These are phyloP conservation scores for Lophium mytilinum DNA, from an alignment of 495 filamentous ascomycete species.

Conservation along the genomic window DNA sequence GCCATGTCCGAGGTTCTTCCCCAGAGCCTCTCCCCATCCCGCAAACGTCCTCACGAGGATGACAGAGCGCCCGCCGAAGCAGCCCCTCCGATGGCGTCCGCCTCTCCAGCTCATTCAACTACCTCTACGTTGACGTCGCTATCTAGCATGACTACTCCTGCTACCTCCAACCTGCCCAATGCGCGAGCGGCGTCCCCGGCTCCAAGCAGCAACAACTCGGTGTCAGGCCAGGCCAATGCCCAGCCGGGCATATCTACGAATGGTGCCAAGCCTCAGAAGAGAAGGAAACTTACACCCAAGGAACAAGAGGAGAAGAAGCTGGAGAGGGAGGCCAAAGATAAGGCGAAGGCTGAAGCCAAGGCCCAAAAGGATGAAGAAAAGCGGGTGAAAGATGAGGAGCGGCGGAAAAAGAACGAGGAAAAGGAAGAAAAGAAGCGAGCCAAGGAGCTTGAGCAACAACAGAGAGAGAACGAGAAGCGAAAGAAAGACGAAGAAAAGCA, in stretches of 20 bases:
- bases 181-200: conserved; percentile 13
- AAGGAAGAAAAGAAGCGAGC: conserved; percentile 41
- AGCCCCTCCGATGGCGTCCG: conserved; percentile 7
- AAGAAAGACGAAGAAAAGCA: conserved; percentile 57
- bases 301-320: conserved; percentile 41
- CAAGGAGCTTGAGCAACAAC: conserved; percentile 33
- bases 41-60: conserved; percentile 16
- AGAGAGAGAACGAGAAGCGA: conserved; percentile 44
- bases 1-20: conserved; percentile 9
- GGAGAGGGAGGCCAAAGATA: conserved; percentile 49
- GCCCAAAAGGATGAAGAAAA: conserved; percentile 37
- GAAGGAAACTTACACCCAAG: conserved; percentile 27
- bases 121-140: conserved; percentile 23
- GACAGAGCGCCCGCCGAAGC: conserved; percentile 1
- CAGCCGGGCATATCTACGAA: not conserved
- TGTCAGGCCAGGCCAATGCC: not conserved
- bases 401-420: conserved; percentile 34
- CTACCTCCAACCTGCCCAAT: not conserved
- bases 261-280: conserved; percentile 17
- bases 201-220: conserved; percentile 16
- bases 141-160: conserved; percentile 24
- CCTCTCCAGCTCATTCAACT: not conserved
- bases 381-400: conserved; percentile 35
- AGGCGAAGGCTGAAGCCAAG: conserved; percentile 30
- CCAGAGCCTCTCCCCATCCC: not conserved